Conservation (phyloP, 441 rosid species). For the Euphorbia schlechtendalii region DNA sequence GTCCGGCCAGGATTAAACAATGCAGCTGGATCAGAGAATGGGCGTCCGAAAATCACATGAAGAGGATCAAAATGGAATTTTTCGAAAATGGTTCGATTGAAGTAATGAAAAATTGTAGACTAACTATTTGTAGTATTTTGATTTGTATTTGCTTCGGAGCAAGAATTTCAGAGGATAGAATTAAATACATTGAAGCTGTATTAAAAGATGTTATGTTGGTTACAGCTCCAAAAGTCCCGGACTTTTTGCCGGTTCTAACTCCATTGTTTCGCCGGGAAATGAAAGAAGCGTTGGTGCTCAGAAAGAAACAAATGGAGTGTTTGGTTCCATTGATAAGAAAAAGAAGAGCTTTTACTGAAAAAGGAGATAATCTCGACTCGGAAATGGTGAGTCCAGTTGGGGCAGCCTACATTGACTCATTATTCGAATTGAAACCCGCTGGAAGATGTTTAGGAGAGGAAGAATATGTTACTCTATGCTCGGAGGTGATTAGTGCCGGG, state of each 20-base stretch:
- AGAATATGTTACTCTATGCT: slow-evolving; percentile 72
- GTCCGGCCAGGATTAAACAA: slow-evolving; percentile 57
- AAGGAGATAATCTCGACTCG: slow-evolving; percentile 29
- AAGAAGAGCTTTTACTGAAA: slow-evolving; percentile 50
- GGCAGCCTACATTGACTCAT: slow-evolving; percentile 80
- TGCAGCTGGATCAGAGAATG: slow-evolving; percentile 79
- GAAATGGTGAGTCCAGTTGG: slow-evolving; percentile 88
- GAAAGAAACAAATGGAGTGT: slow-evolving; percentile 71
- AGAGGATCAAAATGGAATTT: slow-evolving; percentile 41
- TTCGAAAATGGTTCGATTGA: slow-evolving; percentile 52
- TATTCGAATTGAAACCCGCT: slow-evolving; percentile 42
- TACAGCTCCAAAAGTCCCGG: slow-evolving; percentile 64
- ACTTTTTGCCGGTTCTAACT: slow-evolving; percentile 65
- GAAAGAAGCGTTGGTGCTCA: slow-evolving; percentile 46
- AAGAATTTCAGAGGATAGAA: slow-evolving; percentile 51
- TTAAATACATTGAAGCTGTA: slow-evolving; percentile 55
- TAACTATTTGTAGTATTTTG: slow-evolving; percentile 63
- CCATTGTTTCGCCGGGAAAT: slow-evolving; percentile 56
- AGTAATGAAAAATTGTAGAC: slow-evolving; percentile 67
- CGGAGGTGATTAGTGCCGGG: slow-evolving; percentile 81
- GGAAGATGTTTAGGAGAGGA: slow-evolving; percentile 49
- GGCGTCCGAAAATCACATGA: slow-evolving; percentile 66
- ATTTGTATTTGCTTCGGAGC: slow-evolving; percentile 90
- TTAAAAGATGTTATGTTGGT: slow-evolving; percentile 77
- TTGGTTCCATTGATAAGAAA: slow-evolving; percentile 59